Evolutionary conservation across 1,139 yeast species (phyloP), one percentile per base, ranked within the genome.

Genomic region (Protomyces inundatus): DNA sequence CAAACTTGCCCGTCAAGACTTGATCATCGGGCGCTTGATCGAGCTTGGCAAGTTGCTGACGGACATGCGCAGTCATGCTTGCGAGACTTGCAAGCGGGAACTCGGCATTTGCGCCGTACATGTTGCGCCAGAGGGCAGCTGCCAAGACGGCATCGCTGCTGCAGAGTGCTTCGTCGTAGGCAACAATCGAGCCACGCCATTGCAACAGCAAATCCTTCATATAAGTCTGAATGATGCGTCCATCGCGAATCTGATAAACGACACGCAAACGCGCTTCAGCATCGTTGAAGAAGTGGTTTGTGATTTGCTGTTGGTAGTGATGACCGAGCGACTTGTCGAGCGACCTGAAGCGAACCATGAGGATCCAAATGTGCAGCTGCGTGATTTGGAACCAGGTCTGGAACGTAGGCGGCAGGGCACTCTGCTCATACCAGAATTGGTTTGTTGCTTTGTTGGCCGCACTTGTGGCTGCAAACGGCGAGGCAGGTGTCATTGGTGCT

Each of bases 341-440:
- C 23, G 95, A 95, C 74, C 99, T 84, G 97, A 93, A 90, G 72
- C 98, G 84, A 14, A 89, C 96, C 70, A 87, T 86, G 62, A 93
- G 79, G 72, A 93, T 86, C 99, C 99, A 93, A 68, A 89, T 85
- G 75, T 93, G 98, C 69, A 93, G 80, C 3, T 87, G 81, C 4
- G 96, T 88, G 69, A 93, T 87, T 76, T 91, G 98, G 73, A 87
- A 91, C 96, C 97, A 93, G 75, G 90, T 96, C 34, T 93, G 84
- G 73, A 91, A 93, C 0, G 97, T 86, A 73, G 82, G 81, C 32
- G 97, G 97, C 71, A 95, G 79, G 33, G 83, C 86, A 52, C 61
- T 52, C 14, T 36, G 57, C 35, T 35, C 32, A 48, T 58, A 64
- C 64, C 61, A 65, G 58, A 60, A 60, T 16, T 60, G 46, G 10